Percentiles rank a stretch among this genome's conserved stretches.
phyloP scores from a whole-genome alignment of 345 rosid species.

The Tarenaya hassleriana region DNA sequence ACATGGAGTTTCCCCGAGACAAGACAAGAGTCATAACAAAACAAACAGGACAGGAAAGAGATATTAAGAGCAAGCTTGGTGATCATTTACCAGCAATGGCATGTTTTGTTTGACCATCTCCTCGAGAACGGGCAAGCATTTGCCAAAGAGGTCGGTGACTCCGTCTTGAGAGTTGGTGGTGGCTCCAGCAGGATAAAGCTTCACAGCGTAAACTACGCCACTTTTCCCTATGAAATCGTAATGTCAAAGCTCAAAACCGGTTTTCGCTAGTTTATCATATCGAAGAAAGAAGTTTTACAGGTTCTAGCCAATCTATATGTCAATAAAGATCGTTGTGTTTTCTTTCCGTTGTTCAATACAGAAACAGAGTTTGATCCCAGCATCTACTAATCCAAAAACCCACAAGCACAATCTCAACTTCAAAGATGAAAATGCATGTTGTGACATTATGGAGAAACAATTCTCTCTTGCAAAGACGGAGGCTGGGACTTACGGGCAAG shows the following conservation, averaged over 20 bases:
- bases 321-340: too few species aligned
- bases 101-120: conserved; percentile 77
- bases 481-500: conserved; percentile 55
- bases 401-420: not conserved
- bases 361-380: too few species aligned
- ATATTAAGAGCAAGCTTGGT: not conserved
- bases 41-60: not conserved
- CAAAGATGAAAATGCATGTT: conserved; percentile 5
- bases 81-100: conserved; percentile 69
- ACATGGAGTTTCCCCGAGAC: conserved; percentile 9
- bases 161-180: conserved; percentile 96
- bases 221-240: conserved; percentile 46
- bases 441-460: too few species aligned
- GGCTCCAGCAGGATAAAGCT: conserved; percentile 95
- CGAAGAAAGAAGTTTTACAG: too few species aligned
- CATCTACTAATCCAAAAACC: not conserved
- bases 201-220: conserved; percentile 84
- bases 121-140: conserved; percentile 81
- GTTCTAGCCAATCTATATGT: too few species aligned
- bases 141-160: conserved; percentile 85
- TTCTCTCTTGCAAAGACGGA: not conserved
- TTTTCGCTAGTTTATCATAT: too few species aligned
- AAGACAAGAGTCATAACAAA: not conserved
- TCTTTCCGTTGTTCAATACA: too few species aligned
- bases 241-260: not conserved